These are phyloP conservation scores for Heritiera fomes DNA, from an alignment of 345 rosid species.

Conservation along the genomic window DNA sequence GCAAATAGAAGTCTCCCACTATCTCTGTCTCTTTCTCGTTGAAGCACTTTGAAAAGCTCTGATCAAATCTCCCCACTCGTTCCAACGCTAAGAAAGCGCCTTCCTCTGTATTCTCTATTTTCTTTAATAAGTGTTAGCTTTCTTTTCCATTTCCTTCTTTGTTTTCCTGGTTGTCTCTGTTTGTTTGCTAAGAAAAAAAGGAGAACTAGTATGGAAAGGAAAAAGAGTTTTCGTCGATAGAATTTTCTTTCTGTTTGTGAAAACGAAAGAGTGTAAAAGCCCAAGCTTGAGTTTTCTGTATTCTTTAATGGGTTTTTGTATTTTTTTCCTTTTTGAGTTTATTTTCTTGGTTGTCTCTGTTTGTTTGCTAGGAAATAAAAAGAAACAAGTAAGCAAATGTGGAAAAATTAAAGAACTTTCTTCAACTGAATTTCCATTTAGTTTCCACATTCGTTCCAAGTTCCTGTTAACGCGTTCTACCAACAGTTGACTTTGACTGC, in stretches of 20 bases:
- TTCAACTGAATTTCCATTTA: not conserved
- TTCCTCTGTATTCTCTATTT: not conserved
- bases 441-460: not conserved
- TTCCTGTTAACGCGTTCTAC: not conserved
- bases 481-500: not conserved
- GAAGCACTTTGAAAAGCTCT: too few species aligned
- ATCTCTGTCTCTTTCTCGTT: too few species aligned
- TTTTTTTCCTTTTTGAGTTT: not conserved
- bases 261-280: too few species aligned
- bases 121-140: not conserved
- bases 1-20: too few species aligned
- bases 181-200: not conserved
- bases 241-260: too few species aligned
- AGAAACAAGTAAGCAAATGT: too few species aligned
- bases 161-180: not conserved
- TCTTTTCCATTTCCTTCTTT: not conserved
- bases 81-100: not conserved
- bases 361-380: not conserved
- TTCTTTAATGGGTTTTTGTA: not conserved
- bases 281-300: too few species aligned
- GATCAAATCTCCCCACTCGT: too few species aligned
- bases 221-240: not conserved
- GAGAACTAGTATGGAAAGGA: not conserved
- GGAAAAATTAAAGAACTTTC: not conserved
- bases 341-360: not conserved